These are phyloP conservation scores for Debaryomyces maramus DNA, from an alignment of 805 yeast genomes.

Conservation along the genomic window DNA sequence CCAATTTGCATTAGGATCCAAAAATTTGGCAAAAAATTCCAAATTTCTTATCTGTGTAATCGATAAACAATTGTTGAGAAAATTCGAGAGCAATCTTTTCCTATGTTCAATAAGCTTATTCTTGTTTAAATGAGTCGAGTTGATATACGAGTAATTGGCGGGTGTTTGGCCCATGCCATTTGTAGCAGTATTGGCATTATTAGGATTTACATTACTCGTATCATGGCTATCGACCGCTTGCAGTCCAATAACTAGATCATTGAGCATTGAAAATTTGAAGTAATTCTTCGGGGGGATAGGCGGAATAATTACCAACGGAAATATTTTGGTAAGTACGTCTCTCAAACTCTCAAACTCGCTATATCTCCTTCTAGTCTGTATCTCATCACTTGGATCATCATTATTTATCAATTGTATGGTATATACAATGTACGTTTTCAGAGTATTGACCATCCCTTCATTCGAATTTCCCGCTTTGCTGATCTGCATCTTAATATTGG, in stretches of 20 bases:
- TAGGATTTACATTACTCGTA: neutral
- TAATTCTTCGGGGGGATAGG: constrained; percentile 75
- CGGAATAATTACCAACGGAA: constrained; percentile 83
- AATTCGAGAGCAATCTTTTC: constrained; percentile 70
- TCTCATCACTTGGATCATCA: constrained; percentile 32
- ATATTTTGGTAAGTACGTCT: constrained; percentile 63
- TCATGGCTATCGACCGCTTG: constrained; percentile 6
- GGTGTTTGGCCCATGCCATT: constrained; percentile 1
- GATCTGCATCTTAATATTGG: constrained; percentile 44
- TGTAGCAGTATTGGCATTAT: constrained; percentile 2
- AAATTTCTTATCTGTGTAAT: constrained; percentile 57
- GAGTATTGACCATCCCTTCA: constrained; percentile 69
- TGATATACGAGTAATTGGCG: constrained; percentile 33
- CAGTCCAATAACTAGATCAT: constrained; percentile 28
- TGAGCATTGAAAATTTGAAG: constrained; percentile 32
- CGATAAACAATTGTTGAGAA: constrained; percentile 71
- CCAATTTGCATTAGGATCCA: constrained; percentile 87
- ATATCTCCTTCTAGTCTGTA: constrained; percentile 76
- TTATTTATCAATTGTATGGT: constrained; percentile 63
- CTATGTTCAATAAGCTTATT: constrained; percentile 48
- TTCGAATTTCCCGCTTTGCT: constrained; percentile 82
- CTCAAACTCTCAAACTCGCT: constrained; percentile 89
- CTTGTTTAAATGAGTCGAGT: constrained; percentile 41
- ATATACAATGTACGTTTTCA: constrained; percentile 69
- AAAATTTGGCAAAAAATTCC: constrained; percentile 68